phyloP scores from a whole-genome alignment of 306 rosid genomes.

The Lathyrus aphaca region DNA sequence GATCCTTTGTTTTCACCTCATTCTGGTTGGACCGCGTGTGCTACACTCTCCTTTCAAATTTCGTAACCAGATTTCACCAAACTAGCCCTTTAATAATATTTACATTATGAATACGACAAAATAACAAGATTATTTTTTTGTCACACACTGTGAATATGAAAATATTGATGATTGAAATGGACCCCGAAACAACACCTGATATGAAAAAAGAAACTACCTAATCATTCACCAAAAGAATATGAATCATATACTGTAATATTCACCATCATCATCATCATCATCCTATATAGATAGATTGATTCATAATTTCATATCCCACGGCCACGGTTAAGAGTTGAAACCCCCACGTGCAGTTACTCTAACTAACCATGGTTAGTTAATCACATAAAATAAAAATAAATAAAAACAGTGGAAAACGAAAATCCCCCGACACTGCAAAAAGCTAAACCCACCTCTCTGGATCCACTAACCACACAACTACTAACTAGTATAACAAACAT shows the following conservation, averaged over 20 bases:
- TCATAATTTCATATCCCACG: conserved; percentile 1
- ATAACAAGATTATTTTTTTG: not conserved
- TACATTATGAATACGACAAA: not conserved
- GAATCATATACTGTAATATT: conserved; percentile 6
- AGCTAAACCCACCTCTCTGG: not conserved
- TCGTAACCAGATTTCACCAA: not conserved
- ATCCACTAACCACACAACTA: conserved; percentile 14
- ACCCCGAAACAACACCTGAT: conserved; percentile 23
- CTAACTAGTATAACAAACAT: not conserved
- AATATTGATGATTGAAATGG: conserved; percentile 27
- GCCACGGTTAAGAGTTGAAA: conserved; percentile 28
- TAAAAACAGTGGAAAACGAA: not conserved
- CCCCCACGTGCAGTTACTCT: conserved; percentile 40
- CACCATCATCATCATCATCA: not conserved
- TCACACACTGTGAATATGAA: not conserved
- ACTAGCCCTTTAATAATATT: not conserved
- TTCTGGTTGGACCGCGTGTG: conserved; percentile 39
- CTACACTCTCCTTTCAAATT: conserved; percentile 28
- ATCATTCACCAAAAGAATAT: conserved; percentile 29
- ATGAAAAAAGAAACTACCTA: conserved; percentile 1
- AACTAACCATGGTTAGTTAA: conserved; percentile 24
- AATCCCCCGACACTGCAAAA: conserved; percentile 31
- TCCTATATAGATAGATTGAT: not conserved
- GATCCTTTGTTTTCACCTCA: not conserved
- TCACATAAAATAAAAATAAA: no score